A percentile compares a stretch with the other conserved stretches of the same genome.
These are phyloP conservation scores for Fennellomyces sp. DNA, from an alignment of 371 early-diverging fungal species.

Conservation along the genomic window DNA sequence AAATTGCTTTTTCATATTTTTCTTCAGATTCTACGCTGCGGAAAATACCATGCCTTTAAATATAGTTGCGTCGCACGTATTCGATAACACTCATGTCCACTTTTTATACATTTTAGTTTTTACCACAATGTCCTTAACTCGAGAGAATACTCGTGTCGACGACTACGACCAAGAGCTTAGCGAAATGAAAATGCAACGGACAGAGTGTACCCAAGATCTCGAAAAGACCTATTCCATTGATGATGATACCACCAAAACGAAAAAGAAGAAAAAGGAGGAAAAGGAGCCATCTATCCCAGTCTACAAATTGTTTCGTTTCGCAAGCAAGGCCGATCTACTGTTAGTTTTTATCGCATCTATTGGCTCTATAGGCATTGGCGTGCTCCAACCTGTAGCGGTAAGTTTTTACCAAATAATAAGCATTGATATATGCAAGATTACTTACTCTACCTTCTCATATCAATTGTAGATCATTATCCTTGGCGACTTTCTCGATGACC, in stretches of 20 bases:
- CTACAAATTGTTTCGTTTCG: slow-evolving; percentile 6
- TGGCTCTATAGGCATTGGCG: slow-evolving; percentile 31
- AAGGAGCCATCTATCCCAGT: slow-evolving; percentile 22
- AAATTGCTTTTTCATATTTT: too few relatives aligned
- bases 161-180: background rate
- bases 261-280: slow-evolving; percentile 20
- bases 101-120: too few relatives aligned
- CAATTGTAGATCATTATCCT: slow-evolving; percentile 25
- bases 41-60: too few relatives aligned
- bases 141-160: background rate
- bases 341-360: slow-evolving; percentile 23
- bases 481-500: slow-evolving; percentile 17
- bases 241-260: background rate
- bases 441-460: background rate
- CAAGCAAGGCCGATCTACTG: slow-evolving; percentile 8
- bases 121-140: background rate
- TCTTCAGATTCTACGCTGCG: background rate
- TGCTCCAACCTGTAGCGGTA: slow-evolving; percentile 35
- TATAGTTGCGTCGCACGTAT: too few relatives aligned
- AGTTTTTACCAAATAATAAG: background rate
- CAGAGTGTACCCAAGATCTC: background rate
- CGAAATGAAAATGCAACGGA: background rate
- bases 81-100: too few relatives aligned
- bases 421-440: background rate
- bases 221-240: background rate